Evolutionary conservation across 2,329 filamentous ascomycete species (phyloP), one percentile per base, ranked within the genome.

Genomic region (Orbilia brochopaga): DNA sequence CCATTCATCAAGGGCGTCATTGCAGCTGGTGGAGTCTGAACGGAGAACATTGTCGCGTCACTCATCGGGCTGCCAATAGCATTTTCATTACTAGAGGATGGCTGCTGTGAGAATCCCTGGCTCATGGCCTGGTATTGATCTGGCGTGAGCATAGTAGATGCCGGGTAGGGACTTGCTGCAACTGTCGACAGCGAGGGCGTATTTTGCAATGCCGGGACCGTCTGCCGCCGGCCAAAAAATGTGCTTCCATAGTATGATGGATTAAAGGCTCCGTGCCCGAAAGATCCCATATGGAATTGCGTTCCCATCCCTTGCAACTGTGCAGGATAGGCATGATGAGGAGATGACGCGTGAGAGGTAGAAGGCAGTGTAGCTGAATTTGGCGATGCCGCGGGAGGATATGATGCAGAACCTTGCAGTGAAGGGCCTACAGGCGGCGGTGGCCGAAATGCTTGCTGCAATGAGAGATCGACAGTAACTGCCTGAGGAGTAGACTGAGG

Each of bases 401-500:
- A 59, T 7, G 37, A n/a, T 3, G 15, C 27, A 13, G 32, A 30
- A 13, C 51, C 55, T 46, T 61, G 57, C 37, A 51, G 40, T 19
- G 51, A 52, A 13, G 44, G 23, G 2, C n/a, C 19, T 17, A 62
- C 53, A 32, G 52, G 21, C 17, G 48, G 24, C 17, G 59, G 50
- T 10, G 37, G 52, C n/a, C 46, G 54, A 2, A 50, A 17, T 5
- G 35, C 21, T n/a, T 32, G 27, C 27, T 32, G 27, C 27, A 3
- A 3, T 32, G 27, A 32, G 3, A 32, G 27, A 32, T 8, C 27
- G 8, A 32, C 8, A 8, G 27, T 3, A 32, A 32, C 4, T 32
- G 11, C 24, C 19, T 17, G 21, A 40, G 6, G n/a, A 19, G 27
- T 40, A 17, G 30, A 17, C 37, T 78, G 75, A 10, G 76, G 77